Conservation (phyloP, 768 basidiomycete species). For the Leccinum truebloodii region DNA sequence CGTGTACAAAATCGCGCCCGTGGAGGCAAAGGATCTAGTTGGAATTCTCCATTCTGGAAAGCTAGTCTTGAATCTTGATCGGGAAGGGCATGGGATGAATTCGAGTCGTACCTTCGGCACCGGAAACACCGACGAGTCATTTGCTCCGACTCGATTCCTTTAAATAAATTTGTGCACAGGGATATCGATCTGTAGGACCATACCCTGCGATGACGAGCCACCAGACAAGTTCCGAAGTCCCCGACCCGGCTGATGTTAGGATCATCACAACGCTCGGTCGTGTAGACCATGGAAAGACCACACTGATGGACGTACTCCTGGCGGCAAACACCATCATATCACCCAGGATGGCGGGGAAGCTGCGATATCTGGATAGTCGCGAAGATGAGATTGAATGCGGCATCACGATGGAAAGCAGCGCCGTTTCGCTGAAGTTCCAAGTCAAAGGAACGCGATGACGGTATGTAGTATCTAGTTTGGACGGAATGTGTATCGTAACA, state of each 20-base stretch:
- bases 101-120: neutral
- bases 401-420: conserved; percentile 98
- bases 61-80: conserved; percentile 65
- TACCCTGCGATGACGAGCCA: conserved; percentile 23
- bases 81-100: conserved; percentile 70
- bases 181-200: conserved; percentile 2
- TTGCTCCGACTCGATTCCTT: neutral
- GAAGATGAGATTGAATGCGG: conserved; percentile 98
- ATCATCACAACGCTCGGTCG: conserved; percentile 87
- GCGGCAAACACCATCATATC: conserved; percentile 99
- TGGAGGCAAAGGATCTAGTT: conserved; percentile 39
- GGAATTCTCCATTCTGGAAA: conserved; percentile 70
- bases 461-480: conserved; percentile 43
- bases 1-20: conserved; percentile 76
- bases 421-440: conserved; percentile 87
- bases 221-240: conserved; percentile 16
- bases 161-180: neutral
- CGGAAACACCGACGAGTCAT: neutral
- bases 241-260: conserved; percentile 52
- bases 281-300: conserved; percentile 96
- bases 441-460: conserved; percentile 65
- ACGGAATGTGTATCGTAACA: conserved; percentile 30
- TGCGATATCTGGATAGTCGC: conserved; percentile 91
- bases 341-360: conserved; percentile 89
- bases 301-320: conserved; percentile 90